These are phyloP conservation scores for Tripterygium wilfordii DNA, from an alignment of 177 flowering plant genomes.

Conservation along the genomic window DNA sequence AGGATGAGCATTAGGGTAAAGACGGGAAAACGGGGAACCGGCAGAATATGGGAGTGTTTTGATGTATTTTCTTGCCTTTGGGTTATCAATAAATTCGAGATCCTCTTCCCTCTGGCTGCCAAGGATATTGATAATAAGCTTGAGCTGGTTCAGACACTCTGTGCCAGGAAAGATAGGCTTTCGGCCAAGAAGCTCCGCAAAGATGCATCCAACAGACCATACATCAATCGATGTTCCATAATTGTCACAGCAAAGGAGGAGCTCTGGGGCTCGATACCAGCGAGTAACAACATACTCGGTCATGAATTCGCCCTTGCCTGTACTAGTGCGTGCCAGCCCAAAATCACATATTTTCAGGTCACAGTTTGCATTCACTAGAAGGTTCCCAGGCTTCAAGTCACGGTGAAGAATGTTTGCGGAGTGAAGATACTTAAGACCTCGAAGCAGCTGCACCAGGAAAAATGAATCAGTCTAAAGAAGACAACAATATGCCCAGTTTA, in stretches of 20 bases:
- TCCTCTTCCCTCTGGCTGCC: constrained; percentile 72
- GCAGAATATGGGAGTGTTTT: constrained; percentile 57
- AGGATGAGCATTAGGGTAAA: constrained; percentile 74
- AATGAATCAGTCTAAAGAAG: constrained; percentile 4
- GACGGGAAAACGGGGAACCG: constrained; percentile 46
- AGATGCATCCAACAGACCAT: constrained; percentile 97
- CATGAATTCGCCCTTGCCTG: constrained; percentile 75
- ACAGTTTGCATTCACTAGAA: constrained; percentile 83
- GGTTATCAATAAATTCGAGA: constrained; percentile 76
- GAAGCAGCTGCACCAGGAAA: constrained; percentile 49
- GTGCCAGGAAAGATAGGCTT: constrained; percentile 90
- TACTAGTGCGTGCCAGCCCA: constrained; percentile 82
- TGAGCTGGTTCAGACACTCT: constrained; percentile 87
- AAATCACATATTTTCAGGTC: constrained; percentile 91
- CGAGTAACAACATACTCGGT: constrained; percentile 96
- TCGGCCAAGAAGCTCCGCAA: constrained; percentile 88
- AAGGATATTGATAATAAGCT: constrained; percentile 69
- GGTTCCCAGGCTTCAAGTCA: constrained; percentile 91
- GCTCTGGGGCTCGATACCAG: no score
- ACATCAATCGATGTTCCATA: constrained; percentile 87
- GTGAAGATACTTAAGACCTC: constrained; percentile 86
- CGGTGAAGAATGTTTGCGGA: constrained; percentile 91
- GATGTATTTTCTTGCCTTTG: constrained; percentile 66
- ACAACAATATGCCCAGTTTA: background rate
- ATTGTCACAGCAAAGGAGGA: constrained; percentile 85